Conservation (phyloP, 176 grass and related monocot genomes). For the Carex pumila region DNA sequence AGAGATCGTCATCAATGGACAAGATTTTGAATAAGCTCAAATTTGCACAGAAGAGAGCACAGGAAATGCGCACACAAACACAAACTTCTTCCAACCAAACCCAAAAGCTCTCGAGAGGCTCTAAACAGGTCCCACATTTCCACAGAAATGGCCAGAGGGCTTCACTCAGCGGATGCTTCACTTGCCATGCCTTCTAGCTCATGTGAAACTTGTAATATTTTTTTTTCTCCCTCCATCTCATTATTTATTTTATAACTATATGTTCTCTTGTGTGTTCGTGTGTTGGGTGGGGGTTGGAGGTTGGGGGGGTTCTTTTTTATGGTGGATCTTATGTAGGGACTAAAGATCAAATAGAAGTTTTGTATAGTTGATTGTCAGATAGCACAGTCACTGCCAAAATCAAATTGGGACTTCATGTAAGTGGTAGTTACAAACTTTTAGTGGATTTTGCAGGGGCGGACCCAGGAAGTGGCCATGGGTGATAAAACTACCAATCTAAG, state of each 20-base stretch:
- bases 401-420: too few species aligned
- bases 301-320: neutral
- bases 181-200: slow-evolving; percentile 76
- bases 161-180: slow-evolving; percentile 90
- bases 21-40: slow-evolving; percentile 77
- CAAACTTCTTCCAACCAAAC: slow-evolving; percentile 30
- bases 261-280: neutral
- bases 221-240: neutral
- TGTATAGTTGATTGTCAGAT: too few species aligned
- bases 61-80: slow-evolving; percentile 48
- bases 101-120: slow-evolving; percentile 29
- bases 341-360: neutral
- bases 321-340: neutral
- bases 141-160: slow-evolving; percentile 55
- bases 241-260: neutral
- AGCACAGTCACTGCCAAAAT: too few species aligned
- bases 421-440: too few species aligned
- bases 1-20: slow-evolving; percentile 71
- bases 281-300: neutral
- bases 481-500: too few species aligned
- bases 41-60: slow-evolving; percentile 74
- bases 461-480: too few species aligned
- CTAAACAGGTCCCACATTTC: slow-evolving; percentile 35
- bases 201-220: neutral
- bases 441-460: too few species aligned